A percentile compares a stretch with the other conserved stretches of the same genome.
phyloP scores from a whole-genome alignment of 1,284 basidiomycete genomes.

The Ganoderma sinense region DNA sequence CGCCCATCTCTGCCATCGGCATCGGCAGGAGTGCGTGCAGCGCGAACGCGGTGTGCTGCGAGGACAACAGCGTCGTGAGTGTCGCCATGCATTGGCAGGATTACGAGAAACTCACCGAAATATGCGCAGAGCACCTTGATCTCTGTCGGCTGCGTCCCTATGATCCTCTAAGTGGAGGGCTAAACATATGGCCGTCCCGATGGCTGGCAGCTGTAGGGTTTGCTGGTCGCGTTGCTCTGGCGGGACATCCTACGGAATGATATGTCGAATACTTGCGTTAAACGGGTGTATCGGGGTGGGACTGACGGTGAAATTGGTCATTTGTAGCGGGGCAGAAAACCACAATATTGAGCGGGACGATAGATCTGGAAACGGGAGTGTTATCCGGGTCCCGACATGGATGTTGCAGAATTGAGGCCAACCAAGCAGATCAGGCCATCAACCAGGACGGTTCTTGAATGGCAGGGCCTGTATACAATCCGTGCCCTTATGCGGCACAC shows the following conservation, averaged over 20 bases:
- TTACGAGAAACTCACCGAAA: background rate
- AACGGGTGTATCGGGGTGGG: background rate
- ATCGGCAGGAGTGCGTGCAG: constrained; percentile 31
- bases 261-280: background rate
- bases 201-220: background rate
- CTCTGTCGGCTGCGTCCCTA: constrained; percentile 35
- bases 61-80: constrained; percentile 18
- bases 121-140: constrained; percentile 28
- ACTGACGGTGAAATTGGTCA: too few relatives aligned
- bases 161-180: constrained; percentile 22
- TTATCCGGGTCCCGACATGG: background rate
- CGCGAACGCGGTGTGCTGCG: constrained; percentile 14
- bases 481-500: background rate
- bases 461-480: background rate
- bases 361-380: background rate
- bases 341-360: background rate
- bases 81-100: background rate
- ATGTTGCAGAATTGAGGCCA: background rate
- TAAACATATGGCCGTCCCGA: background rate
- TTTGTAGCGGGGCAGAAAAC: background rate
- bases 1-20: constrained; percentile 34
- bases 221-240: background rate
- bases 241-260: background rate
- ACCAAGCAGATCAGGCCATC: background rate
- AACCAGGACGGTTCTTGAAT: background rate